Conservation (phyloP, 176 grass and related monocot genomes). For the Rhipidocladum racemiflorum region DNA sequence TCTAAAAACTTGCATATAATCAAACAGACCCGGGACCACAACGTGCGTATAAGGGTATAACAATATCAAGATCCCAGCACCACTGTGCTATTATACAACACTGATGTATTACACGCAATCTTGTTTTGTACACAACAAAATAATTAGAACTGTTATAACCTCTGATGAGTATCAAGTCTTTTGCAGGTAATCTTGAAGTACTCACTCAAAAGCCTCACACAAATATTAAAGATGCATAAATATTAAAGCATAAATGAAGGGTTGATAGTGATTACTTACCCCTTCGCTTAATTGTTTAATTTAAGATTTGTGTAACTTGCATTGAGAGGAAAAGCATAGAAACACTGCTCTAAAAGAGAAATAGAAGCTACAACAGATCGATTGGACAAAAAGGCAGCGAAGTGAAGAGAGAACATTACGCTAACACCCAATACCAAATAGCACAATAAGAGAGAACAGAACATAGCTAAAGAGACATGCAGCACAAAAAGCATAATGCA, state of each 20-base stretch:
- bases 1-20: neutral
- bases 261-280: too few relatives aligned
- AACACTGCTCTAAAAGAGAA: too few relatives aligned
- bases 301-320: too few relatives aligned
- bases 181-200: neutral
- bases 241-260: too few relatives aligned
- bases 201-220: neutral
- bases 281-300: too few relatives aligned
- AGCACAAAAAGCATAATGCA: neutral
- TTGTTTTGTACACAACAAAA: neutral
- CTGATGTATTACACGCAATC: too few relatives aligned
- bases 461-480: neutral
- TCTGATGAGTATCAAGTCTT: neutral
- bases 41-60: neutral
- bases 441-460: neutral
- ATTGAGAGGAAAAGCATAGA: too few relatives aligned
- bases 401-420: neutral
- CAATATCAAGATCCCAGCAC: neutral
- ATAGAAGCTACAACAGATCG: neutral
- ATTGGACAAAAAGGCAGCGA: neutral
- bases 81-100: neutral
- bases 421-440: neutral
- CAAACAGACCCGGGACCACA: neutral
- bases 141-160: neutral
- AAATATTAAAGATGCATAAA: too few relatives aligned